A percentile compares a stretch with the other conserved stretches of the same genome.
These are phyloP conservation scores for Arthrobotrys megalospora DNA, from an alignment of 2,329 filamentous ascomycete genomes.

Conservation along the genomic window DNA sequence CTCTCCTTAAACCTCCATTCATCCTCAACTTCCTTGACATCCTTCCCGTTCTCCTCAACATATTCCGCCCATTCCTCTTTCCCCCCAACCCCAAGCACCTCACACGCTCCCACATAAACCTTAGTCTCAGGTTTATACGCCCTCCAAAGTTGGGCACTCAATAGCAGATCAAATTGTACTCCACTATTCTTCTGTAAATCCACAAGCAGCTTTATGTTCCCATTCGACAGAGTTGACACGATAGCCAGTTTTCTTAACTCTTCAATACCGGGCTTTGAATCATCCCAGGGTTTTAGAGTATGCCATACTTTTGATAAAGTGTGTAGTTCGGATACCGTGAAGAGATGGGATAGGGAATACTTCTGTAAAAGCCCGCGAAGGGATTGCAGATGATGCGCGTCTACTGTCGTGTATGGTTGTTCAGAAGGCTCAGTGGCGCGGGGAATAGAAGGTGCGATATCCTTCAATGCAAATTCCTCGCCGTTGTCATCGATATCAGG, in stretches of 20 bases:
- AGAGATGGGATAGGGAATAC: constrained; percentile 75
- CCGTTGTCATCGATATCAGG: constrained; percentile 70
- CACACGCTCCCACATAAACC: constrained; percentile 79
- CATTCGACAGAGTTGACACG: constrained; percentile 81
- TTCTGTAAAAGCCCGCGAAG: constrained; percentile 74
- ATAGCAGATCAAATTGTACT: constrained; percentile 75
- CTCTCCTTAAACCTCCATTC: constrained; percentile 43
- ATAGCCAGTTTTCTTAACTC: constrained; percentile 74
- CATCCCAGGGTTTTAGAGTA: constrained; percentile 78
- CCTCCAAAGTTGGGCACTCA: constrained; percentile 79
- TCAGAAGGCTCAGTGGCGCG: constrained; percentile 58
- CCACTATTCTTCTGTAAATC: constrained; percentile 75
- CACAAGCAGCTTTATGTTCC: constrained; percentile 76
- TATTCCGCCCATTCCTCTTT: constrained; percentile 30
- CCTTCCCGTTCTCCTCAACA: constrained; percentile 13
- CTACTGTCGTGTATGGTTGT: constrained; percentile 76
- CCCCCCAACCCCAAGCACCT: constrained; percentile 65
- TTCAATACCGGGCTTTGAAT: constrained; percentile 69
- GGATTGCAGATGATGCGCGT: constrained; percentile 78
- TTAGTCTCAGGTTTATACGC: constrained; percentile 81
- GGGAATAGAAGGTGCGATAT: constrained; percentile 63
- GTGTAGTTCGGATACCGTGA: constrained; percentile 75
- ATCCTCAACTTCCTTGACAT: constrained; percentile 2
- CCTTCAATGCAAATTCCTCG: constrained; percentile 29
- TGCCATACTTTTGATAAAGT: constrained; percentile 81